Evolutionary conservation across 108 stramenopile species (phyloP), one percentile per base, ranked within the genome.

Genomic region (Heterococcus sp.): DNA sequence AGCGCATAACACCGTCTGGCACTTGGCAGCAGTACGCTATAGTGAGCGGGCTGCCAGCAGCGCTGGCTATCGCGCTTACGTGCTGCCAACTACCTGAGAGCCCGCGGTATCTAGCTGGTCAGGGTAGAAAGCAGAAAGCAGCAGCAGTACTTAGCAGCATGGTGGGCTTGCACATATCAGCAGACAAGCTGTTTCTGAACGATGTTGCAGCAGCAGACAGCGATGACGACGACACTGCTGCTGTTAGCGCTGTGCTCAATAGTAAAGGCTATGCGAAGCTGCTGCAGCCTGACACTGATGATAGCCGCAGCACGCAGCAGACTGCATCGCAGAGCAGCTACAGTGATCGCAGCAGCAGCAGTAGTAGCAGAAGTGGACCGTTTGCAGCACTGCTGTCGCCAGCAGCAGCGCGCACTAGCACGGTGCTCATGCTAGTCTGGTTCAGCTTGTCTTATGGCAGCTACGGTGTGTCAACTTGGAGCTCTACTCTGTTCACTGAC

Each of bases 391-490:
- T 85, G 30, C 79, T 85, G 27, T 30, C 1, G 32, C 35, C 35
- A 0, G 31, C 75, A 0, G 1, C 69, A 26, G 38, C 37, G 35
- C 71, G 38, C 26, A 79, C 76, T 69, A 85, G 76, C n/a, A 8
- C 75, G 8, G 36, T 82, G 0, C 40, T 88, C 78, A 58, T 84
- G 31, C 29, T 65, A 21, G 71, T 80, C 31, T 88, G 86, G 86
- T 88, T 88, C 32, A 80, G 77, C 26, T 71, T 88, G 28, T 81
- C 74, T 66, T 88, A 87, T 74, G 86, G 87, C 58, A 58, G 78
- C 36, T 88, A 87, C 63, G 87, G 87, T 14, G 31, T 88, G 3
- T 39, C 38, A 35, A 81, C 82, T 32, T 88, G 87, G 87, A 88
- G 85, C 84, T 63, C 78, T 38, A 65, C 37, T 34, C 69, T 88